Base-by-base conservation (phyloP, 208 protist genomes). In the Trypanosoma melophagium region DNA sequence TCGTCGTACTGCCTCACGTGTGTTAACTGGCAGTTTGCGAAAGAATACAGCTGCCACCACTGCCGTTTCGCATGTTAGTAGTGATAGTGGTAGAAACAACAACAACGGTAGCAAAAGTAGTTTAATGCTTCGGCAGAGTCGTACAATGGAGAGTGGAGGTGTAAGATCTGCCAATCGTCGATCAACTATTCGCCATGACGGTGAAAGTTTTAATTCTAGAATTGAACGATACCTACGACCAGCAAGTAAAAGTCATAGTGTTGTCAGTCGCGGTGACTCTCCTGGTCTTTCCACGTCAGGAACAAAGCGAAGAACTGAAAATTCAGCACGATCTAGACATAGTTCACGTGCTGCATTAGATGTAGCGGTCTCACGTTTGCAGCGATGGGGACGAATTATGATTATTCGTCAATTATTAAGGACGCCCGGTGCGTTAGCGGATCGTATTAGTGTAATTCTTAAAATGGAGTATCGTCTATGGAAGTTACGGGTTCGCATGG, bases 341-440 rank as follows among this genome's bases (percentile, higher is more conserved):
- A 56, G 31, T 10, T 55, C 66, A 17, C 71, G 69, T 13, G 56
- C 82, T 42, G 56, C 74, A 13, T 44, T 49, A 51, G 79, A 74
- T 49, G 75, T 87, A 7, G 73, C 81, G 9, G 63, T 79, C 10
- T 38, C 62, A 16, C 79, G 79, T 0, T 22, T 91, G 25, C 79
- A 88, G 60, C 71, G 80, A 0, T 84, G 72, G n/a, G 44, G 57
- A 17, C 81, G 86, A 19, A 53, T 56, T 38, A 63, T 79, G 21
- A 35, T 82, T 13, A 44, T 88, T 44, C 65, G 61, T 9, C 56
- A 47, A 13, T 25, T 51, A 0, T 25, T 70, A 31, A 62, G 57
- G 12, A 51, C 52, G 2, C 49, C 66, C 17, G 54, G 65, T 0
- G 54, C 45, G 25, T 59, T 84, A 38, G 44, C 63, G 50, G 35